Conservation (phyloP, 306 rosid species). For the Alnus rubra region DNA sequence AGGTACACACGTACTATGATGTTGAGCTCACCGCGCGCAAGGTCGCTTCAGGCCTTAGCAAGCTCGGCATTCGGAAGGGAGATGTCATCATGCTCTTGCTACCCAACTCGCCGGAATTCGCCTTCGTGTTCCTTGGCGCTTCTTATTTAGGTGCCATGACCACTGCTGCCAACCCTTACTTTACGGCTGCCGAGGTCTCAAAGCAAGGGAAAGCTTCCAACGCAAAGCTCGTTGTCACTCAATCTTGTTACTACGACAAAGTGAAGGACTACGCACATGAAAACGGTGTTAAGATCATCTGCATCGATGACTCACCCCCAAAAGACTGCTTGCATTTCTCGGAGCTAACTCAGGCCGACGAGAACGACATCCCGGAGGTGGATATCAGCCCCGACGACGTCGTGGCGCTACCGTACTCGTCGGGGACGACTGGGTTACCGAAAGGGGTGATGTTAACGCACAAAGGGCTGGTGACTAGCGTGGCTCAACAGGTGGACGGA, state of each 20-base stretch:
- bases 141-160: conserved; percentile 56
- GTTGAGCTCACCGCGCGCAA: conserved; percentile 46
- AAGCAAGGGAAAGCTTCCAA: conserved; percentile 72
- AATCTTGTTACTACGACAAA: conserved; percentile 46
- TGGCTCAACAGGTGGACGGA: conserved; percentile 82
- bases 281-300: conserved; percentile 32
- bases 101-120: conserved; percentile 70
- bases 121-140: conserved; percentile 64
- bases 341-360: conserved; percentile 32
- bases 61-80: conserved; percentile 47
- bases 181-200: conserved; percentile 48
- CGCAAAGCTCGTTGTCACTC: conserved; percentile 54
- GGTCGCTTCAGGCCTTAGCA: conserved; percentile 54
- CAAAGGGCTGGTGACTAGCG: conserved; percentile 72
- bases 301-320: conserved; percentile 36
- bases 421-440: conserved; percentile 76
- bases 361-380: conserved; percentile 24
- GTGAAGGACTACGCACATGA: conserved; percentile 39
- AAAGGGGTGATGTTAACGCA: conserved; percentile 89
- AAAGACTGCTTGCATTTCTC: conserved; percentile 51
- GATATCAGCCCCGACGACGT: conserved; percentile 50
- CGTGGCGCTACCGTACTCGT: conserved; percentile 78
- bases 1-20: conserved; percentile 46
- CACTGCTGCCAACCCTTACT: conserved; percentile 76
- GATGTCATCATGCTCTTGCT: conserved; percentile 69